These are phyloP conservation scores for Penicillium lividum DNA, from an alignment of 495 filamentous ascomycete species.

Conservation along the genomic window DNA sequence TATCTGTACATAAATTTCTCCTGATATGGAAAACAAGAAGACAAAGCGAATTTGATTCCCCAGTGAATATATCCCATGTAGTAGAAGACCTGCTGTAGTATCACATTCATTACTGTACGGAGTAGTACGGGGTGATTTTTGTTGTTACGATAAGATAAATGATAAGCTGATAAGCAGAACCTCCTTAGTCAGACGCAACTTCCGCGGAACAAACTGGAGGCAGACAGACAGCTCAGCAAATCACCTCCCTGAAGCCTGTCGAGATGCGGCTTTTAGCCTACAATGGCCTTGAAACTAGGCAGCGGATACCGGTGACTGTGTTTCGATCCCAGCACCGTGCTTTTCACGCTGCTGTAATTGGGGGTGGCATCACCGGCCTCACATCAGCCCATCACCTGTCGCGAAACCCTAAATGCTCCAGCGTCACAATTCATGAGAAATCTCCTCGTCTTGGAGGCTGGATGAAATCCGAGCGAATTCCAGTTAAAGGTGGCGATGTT, in stretches of 20 bases:
- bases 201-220: not conserved
- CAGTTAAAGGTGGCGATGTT: conserved; percentile 61
- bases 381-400: conserved; percentile 74
- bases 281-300: conserved; percentile 23
- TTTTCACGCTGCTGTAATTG: conserved; percentile 69
- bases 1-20: conserved; percentile 33
- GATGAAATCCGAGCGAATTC: conserved; percentile 67
- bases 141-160: not conserved
- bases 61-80: not conserved
- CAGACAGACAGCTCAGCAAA: not conserved
- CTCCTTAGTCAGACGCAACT: not conserved
- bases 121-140: too few species aligned
- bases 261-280: conserved; percentile 35
- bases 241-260: not conserved
- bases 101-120: not conserved
- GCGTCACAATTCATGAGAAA: conserved; percentile 80
- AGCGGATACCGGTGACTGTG: conserved; percentile 19
- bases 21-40: not conserved
- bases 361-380: conserved; percentile 90
- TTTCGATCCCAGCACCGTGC: conserved; percentile 25
- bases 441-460: conserved; percentile 74
- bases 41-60: conserved; percentile 1
- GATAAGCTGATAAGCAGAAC: not conserved
- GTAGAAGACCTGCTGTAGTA: not conserved
- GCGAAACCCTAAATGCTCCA: conserved; percentile 55